phyloP scores from a whole-genome alignment of 305 asterid genomes.

The Rubia peregrina region DNA sequence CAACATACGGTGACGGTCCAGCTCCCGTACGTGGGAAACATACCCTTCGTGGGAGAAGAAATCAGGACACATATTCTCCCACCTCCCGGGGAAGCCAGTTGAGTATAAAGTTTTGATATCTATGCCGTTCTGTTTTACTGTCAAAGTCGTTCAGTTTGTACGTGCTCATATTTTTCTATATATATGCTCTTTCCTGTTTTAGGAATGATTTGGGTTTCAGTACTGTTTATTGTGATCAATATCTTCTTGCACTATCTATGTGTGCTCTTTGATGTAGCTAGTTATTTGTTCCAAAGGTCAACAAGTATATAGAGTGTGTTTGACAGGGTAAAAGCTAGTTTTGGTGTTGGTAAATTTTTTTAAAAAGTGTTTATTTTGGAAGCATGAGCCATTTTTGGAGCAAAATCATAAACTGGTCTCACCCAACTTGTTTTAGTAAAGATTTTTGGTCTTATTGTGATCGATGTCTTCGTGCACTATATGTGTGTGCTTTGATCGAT shows the following conservation, averaged over 20 bases:
- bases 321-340: too few species aligned
- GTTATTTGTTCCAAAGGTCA: neutral
- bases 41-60: neutral
- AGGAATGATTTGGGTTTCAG: neutral
- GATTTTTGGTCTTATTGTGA: too few species aligned
- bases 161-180: too few species aligned
- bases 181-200: neutral
- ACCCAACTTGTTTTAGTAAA: too few species aligned
- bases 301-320: too few species aligned
- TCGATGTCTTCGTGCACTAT: too few species aligned
- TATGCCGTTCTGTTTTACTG: neutral
- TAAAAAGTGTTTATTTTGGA: too few species aligned
- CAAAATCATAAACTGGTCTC: too few species aligned
- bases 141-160: neutral
- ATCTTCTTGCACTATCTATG: neutral
- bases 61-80: conserved; percentile 1
- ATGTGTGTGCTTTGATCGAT: too few species aligned
- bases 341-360: too few species aligned
- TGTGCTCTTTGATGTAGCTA: neutral
- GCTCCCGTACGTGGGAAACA: conserved; percentile 4
- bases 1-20: conserved; percentile 16
- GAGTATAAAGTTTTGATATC: neutral
- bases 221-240: neutral
- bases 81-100: neutral
- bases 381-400: too few species aligned